Evolutionary conservation across 2,329 filamentous ascomycete species (phyloP).

Genomic region (Colletotrichum tanaceti): DNA sequence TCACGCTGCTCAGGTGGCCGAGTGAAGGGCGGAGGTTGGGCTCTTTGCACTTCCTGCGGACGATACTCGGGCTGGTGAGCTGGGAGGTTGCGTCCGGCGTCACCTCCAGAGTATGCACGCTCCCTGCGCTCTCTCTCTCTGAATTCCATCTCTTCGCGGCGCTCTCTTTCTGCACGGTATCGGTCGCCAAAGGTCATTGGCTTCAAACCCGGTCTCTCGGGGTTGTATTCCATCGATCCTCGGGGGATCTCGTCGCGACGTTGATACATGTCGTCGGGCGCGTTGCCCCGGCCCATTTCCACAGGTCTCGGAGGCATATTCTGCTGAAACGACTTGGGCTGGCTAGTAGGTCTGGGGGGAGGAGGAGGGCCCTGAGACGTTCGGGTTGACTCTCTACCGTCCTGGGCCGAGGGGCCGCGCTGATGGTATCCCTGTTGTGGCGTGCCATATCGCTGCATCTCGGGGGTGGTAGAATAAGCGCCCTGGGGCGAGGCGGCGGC

Average conservation of each 20-base stretch:
- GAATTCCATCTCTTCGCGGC: slow-evolving; percentile 58
- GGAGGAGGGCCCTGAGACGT: slow-evolving; percentile 50
- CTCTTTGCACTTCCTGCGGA: slow-evolving; percentile 50
- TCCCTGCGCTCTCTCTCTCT: slow-evolving; percentile 58
- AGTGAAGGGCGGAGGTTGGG: slow-evolving; percentile 55
- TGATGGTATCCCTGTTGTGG: slow-evolving; percentile 64
- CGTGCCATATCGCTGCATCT: slow-evolving; percentile 69
- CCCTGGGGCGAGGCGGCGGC: slow-evolving; percentile 62
- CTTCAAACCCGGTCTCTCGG: slow-evolving; percentile 60
- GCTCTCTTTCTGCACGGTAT: slow-evolving; percentile 62
- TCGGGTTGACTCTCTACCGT: slow-evolving; percentile 55
- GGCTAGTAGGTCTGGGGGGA: slow-evolving; percentile 63
- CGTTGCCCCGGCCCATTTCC: slow-evolving; percentile 58
- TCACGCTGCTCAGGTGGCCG: slow-evolving; percentile 58
- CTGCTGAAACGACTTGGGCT: slow-evolving; percentile 61
- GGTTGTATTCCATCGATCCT: slow-evolving; percentile 61
- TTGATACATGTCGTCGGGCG: slow-evolving; percentile 58
- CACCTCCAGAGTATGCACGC: slow-evolving; percentile 62
- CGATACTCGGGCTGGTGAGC: slow-evolving; percentile 60
- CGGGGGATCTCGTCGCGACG: slow-evolving; percentile 60
- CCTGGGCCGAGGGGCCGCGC: slow-evolving; percentile 62
- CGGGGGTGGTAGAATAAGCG: slow-evolving; percentile 67
- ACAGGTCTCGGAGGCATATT: slow-evolving; percentile 58
- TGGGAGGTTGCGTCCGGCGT: slow-evolving; percentile 57
- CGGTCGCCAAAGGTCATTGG: slow-evolving; percentile 64